Base-by-base conservation (phyloP, 208 protist species). In the Leishmania major region DNA sequence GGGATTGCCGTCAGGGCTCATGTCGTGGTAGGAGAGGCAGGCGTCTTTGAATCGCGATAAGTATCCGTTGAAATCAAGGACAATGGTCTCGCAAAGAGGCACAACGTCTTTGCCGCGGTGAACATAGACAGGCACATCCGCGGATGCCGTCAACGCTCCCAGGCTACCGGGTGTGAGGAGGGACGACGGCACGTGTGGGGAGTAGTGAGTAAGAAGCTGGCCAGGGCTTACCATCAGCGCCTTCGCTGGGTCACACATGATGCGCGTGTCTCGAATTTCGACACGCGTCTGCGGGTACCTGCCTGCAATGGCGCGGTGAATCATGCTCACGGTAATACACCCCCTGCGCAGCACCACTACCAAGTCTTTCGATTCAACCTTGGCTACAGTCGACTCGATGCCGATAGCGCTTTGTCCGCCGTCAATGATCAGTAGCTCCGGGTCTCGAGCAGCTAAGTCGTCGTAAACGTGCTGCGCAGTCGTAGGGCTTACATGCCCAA, bases 301-400 rank as follows among this genome's bases (percentile, higher is more conserved):
- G 49, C 79, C 77, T 3, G 80, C 82, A 64, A 97, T 80, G 31
- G 89, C 91, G 35, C 69, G 71, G 78, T 93, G 90, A 22, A 98
- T 83, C 75, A 93, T 92, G 51, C 83, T 91, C 37, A 96, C 86
- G 8, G 92, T 91, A 40, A 96, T 90, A 25, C 91, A 79, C 2
- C 96, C 96, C 49, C 94, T 87, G 35, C 96, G 94, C 74, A 98
- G 88, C 67, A 98, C 87, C 71, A 97, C 89, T 64, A 95, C 81
- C 37, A 45, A 79, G 43, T 90, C 84, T 25, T 84, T 86, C 82
- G 82, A 88, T 75, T 87, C 86, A 17, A 96, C 81, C 82, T 97
- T 97, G 10, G 98, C 83, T 40, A 99, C 97, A 13, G 96, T 98
- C 0, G 96, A 98, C 88, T 99, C 97, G 76, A 99, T 97, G 19